Conservation (phyloP, 306 rosid species). For the Cyclanthera cordifolia region DNA sequence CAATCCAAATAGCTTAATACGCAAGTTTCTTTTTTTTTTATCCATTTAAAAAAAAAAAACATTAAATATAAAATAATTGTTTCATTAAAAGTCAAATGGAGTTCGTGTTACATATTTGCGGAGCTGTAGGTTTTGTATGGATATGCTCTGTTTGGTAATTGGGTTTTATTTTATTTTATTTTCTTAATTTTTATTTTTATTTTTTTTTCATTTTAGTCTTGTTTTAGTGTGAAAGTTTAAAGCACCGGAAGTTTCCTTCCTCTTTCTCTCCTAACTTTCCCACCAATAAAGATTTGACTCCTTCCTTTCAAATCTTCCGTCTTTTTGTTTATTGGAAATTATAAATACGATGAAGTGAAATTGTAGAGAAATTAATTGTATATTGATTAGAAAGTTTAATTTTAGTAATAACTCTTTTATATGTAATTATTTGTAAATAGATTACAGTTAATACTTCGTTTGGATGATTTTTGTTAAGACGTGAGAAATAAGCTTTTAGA, state of each 20-base stretch:
- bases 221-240: not conserved
- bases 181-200: not conserved
- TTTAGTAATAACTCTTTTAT: too few relatives aligned
- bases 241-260: not conserved
- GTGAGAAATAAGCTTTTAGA: too few relatives aligned
- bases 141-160: not conserved
- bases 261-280: not conserved
- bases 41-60: not conserved
- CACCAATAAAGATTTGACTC: not conserved
- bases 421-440: too few relatives aligned
- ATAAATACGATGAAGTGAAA: too few relatives aligned
- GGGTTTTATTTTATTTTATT: not conserved
- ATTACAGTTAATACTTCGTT: too few relatives aligned
- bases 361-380: too few relatives aligned
- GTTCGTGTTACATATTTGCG: not conserved
- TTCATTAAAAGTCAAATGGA: not conserved
- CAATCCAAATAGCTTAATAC: not conserved
- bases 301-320: not conserved
- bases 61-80: too few relatives aligned
- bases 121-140: constrained; percentile 7
- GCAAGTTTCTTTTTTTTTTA: not conserved
- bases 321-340: not conserved
- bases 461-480: too few relatives aligned
- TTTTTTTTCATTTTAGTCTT: not conserved
- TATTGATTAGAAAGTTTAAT: too few relatives aligned